Evolutionary conservation across 2,329 filamentous ascomycete species (phyloP).

Genomic region (Phaeosphaeria sp.): DNA sequence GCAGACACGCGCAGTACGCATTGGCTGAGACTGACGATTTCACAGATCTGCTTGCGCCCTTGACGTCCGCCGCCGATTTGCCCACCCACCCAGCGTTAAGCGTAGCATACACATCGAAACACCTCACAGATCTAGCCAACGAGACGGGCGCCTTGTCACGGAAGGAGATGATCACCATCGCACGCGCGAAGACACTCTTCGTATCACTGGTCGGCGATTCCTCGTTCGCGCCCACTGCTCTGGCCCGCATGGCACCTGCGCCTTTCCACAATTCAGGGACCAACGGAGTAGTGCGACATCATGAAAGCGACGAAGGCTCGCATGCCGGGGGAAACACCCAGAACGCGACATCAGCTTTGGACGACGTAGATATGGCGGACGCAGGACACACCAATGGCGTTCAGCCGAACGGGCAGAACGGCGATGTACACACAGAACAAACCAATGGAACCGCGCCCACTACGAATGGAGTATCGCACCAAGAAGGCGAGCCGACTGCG

Average conservation of each 20-base stretch:
- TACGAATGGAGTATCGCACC: slow-evolving; percentile 31
- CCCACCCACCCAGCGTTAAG: slow-evolving; percentile 77
- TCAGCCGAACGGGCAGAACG: slow-evolving; percentile 17
- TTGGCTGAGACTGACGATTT: neutral
- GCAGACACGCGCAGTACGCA: neutral
- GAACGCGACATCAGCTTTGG: slow-evolving; percentile 14
- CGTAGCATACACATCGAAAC: slow-evolving; percentile 75
- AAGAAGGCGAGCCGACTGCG: slow-evolving; percentile 15
- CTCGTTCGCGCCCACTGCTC: slow-evolving; percentile 66
- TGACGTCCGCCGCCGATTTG: slow-evolving; percentile 77
- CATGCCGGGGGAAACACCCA: slow-evolving; percentile 18
- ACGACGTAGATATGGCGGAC: slow-evolving; percentile 41
- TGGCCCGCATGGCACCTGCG: slow-evolving; percentile 55
- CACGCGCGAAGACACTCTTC: slow-evolving; percentile 76
- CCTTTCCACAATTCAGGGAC: slow-evolving; percentile 26
- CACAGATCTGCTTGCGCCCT: slow-evolving; percentile 74
- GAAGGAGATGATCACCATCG: slow-evolving; percentile 75
- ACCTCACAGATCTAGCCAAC: slow-evolving; percentile 72
- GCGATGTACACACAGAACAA: slow-evolving; percentile 5
- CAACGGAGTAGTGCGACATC: slow-evolving; percentile 14
- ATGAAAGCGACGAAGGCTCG: slow-evolving; percentile 15
- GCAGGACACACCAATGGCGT: slow-evolving; percentile 25
- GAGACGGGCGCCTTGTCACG: slow-evolving; percentile 76
- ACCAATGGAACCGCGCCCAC: slow-evolving; percentile 25
- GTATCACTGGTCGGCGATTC: slow-evolving; percentile 78